Evolutionary conservation across 1,284 basidiomycete genomes (phyloP).

Genomic region (Naganishia cerealis): DNA sequence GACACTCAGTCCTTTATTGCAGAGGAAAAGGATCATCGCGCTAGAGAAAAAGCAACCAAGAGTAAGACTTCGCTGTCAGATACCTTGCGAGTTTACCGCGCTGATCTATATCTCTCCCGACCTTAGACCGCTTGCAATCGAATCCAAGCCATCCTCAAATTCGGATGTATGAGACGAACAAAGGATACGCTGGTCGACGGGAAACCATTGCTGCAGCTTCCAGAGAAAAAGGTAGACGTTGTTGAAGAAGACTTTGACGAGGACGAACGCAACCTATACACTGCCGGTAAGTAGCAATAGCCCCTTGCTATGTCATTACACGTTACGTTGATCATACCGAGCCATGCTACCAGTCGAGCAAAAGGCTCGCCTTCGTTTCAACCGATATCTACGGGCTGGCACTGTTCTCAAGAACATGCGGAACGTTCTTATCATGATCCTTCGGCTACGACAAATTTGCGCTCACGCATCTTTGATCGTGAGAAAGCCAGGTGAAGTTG

Average conservation of each 20-base stretch:
- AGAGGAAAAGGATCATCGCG: slow-evolving; percentile 37
- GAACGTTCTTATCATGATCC: slow-evolving; percentile 46
- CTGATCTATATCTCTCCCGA: not conserved
- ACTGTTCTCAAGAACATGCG: slow-evolving; percentile 49
- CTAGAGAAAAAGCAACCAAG: slow-evolving; percentile 43
- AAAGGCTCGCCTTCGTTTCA: slow-evolving; percentile 47
- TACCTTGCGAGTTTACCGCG: not conserved
- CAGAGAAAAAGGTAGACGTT: slow-evolving; percentile 43
- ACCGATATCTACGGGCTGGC: slow-evolving; percentile 41
- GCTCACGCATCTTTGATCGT: slow-evolving; percentile 37
- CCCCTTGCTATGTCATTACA: not conserved
- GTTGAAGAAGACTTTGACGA: slow-evolving; percentile 39
- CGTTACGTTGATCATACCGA: not conserved
- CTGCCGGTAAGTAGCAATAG: slow-evolving; percentile 30
- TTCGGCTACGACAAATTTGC: slow-evolving; percentile 43
- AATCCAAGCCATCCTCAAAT: slow-evolving; percentile 46
- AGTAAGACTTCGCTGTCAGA: slow-evolving; percentile 24
- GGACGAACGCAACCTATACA: slow-evolving; percentile 53
- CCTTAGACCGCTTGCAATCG: slow-evolving; percentile 42
- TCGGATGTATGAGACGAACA: slow-evolving; percentile 40
- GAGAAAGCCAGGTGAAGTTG: slow-evolving; percentile 37
- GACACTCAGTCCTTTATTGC: not conserved
- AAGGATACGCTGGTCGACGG: slow-evolving; percentile 52
- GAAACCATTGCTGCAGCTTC: slow-evolving; percentile 45
- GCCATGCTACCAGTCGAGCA: slow-evolving; percentile 41